Evolutionary conservation across 2,329 filamentous ascomycete genomes (phyloP), one percentile per base, ranked within the genome.

Genomic region (Cryphonectria japonica): DNA sequence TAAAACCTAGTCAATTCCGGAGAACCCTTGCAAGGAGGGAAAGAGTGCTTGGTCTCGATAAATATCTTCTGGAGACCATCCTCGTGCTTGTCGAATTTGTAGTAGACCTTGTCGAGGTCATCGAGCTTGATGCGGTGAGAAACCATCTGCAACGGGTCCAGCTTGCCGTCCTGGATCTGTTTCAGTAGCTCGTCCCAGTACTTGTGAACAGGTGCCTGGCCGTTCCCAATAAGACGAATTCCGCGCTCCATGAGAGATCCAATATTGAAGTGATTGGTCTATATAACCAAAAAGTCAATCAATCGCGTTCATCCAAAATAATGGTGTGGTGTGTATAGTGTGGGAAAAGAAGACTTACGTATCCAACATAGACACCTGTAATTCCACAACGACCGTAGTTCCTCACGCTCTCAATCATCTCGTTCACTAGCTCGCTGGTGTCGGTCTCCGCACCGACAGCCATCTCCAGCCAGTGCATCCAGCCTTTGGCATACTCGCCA

Each of bases 201-300:
- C 76, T 91, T 88, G 76, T 95, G 93, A 0, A 97, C 93, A 0
- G 93, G 93, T 0, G 87, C 87, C 75, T 90, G 88, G 1, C 88
- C 88, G 75, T 89, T 89, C 26, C 88, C 88, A 60, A 89, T 94
- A 61, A 97, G 86, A 1, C 92, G 90, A 75, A 97, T 89, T n/a
- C 93, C 93, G 43, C 92, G 90, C 82, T 97, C 89, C 93, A 97
- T 97, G 19, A 97, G 78, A 0, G 92, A 90, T 13, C 94, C 93
- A 75, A 95, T 90, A 81, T 93, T 93, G 85, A 95, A 93, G 79
- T 93, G 91, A 80, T 94, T 94, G 32, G 91, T 93, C 86, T 91
- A 73, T 1, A 11, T 1, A 8, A 39, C 39, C 6, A 26, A 52
- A 11, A 9, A 39, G 37, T 13, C 37, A 39, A 13, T 39, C 37